Percentiles rank a stretch among this genome's conserved stretches.
Evolutionary conservation across 495 filamentous ascomycete species (phyloP).

Genomic region (Margaritispora aquatica): DNA sequence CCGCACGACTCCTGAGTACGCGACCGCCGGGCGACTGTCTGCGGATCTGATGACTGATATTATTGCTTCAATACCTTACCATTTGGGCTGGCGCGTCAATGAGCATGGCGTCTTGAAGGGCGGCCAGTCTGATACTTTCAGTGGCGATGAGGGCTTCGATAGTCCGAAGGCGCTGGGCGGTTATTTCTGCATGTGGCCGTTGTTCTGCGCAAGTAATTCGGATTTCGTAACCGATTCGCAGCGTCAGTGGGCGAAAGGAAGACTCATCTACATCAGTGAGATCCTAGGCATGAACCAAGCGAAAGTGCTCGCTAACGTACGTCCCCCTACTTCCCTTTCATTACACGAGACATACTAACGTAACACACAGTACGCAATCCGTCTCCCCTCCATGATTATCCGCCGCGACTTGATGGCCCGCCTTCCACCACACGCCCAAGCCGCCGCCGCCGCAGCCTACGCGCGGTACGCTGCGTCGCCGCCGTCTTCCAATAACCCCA

Average conservation of each 20-base stretch:
- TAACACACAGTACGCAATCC: slow-evolving; percentile 35
- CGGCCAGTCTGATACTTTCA: slow-evolving; percentile 23
- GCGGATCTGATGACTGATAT: slow-evolving; percentile 41
- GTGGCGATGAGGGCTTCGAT: slow-evolving; percentile 19
- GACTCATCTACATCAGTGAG: slow-evolving; percentile 39
- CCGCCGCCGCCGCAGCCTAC: neutral
- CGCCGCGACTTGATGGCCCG: slow-evolving; percentile 29
- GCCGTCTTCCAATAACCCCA: neutral
- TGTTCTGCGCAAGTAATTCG: slow-evolving; percentile 35
- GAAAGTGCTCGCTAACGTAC: slow-evolving; percentile 36
- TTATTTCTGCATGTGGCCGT: slow-evolving; percentile 38
- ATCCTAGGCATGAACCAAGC: slow-evolving; percentile 43
- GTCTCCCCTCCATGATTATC: slow-evolving; percentile 48
- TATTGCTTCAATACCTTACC: slow-evolving; percentile 44
- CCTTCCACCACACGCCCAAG: slow-evolving; percentile 7
- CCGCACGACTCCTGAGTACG: slow-evolving; percentile 46
- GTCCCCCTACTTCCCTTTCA: slow-evolving; percentile 3
- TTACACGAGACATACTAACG: neutral
- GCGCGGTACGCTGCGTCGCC: neutral
- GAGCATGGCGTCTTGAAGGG: slow-evolving; percentile 18
- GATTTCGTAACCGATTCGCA: slow-evolving; percentile 45
- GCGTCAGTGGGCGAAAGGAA: slow-evolving; percentile 38
- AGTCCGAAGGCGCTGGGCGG: slow-evolving; percentile 38
- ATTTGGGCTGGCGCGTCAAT: slow-evolving; percentile 42
- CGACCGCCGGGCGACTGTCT: slow-evolving; percentile 31